Conservation (phyloP, 2,329 filamentous ascomycete genomes). For the Furcasterigmium sp. region DNA sequence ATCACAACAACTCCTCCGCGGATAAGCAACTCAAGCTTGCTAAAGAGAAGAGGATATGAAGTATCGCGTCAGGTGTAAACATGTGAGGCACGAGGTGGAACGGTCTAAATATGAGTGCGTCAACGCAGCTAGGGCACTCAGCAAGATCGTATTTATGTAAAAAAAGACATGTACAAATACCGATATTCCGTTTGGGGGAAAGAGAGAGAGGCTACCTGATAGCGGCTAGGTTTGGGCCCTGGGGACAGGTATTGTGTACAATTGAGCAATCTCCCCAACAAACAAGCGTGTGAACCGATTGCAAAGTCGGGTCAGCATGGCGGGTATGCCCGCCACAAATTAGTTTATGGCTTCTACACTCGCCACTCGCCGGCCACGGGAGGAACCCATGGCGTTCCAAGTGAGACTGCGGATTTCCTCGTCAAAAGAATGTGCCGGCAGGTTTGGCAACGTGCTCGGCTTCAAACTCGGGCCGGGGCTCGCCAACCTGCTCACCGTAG, state of each 20-base stretch:
- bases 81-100: background rate
- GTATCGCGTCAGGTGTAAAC: too few species aligned
- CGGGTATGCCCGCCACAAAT: too few species aligned
- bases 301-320: too few species aligned
- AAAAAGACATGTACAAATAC: constrained; percentile 2
- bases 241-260: constrained; percentile 4
- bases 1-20: background rate
- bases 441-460: constrained; percentile 29
- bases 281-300: too few species aligned
- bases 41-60: background rate
- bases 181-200: background rate
- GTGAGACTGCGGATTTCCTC: too few species aligned
- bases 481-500: constrained; percentile 17
- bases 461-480: constrained; percentile 17
- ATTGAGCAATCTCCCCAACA: constrained; percentile 8
- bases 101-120: too few species aligned
- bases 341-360: too few species aligned
- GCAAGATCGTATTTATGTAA: background rate
- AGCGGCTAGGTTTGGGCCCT: too few species aligned
- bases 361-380: too few species aligned
- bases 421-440: constrained; percentile 52
- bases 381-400: too few species aligned
- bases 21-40: background rate
- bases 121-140: background rate
- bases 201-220: too few species aligned